Evolutionary conservation across 495 filamentous ascomycete genomes (phyloP).

Genomic region (Echria macrotheca): DNA sequence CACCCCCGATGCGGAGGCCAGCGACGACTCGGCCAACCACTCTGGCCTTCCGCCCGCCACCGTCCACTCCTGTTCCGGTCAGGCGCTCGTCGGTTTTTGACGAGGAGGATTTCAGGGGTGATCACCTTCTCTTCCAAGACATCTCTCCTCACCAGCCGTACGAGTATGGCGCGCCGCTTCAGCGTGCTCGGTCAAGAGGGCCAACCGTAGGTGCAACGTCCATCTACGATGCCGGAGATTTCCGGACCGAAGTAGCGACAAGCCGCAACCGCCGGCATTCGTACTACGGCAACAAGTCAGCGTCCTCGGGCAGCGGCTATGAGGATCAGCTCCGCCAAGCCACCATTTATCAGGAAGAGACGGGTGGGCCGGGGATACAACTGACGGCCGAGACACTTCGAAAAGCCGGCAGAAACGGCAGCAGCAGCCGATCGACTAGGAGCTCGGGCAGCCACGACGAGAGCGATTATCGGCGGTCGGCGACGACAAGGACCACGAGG

Average conservation of each 20-base stretch:
- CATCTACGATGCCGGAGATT: constrained; percentile 21
- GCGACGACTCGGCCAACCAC: constrained; percentile 33
- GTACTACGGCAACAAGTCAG: constrained; percentile 27
- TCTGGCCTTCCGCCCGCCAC: constrained; percentile 32
- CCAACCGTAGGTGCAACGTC: constrained; percentile 20
- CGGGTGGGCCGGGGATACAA: constrained; percentile 35
- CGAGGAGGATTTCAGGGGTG: constrained; percentile 29
- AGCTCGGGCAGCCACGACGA: constrained; percentile 51
- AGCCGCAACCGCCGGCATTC: constrained; percentile 23
- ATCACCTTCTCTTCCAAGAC: constrained; percentile 28
- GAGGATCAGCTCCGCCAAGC: constrained; percentile 47
- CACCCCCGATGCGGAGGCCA: constrained; percentile 32
- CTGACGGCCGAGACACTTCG: constrained; percentile 48
- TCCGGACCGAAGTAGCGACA: constrained; percentile 25
- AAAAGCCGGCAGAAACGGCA: constrained; percentile 36
- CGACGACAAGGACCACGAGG: constrained; percentile 50
- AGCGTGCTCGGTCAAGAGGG: constrained; percentile 14
- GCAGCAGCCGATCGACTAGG: constrained; percentile 47
- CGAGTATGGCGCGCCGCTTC: constrained; percentile 16
- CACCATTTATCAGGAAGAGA: constrained; percentile 45
- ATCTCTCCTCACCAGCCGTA: constrained; percentile 23
- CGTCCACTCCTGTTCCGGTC: constrained; percentile 22
- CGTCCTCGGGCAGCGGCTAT: constrained; percentile 31
- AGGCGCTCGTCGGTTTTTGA: constrained; percentile 32
- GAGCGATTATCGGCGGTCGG: constrained; percentile 50